phyloP scores from a whole-genome alignment of 495 filamentous ascomycete genomes.

The Trypethelium eluteriae region DNA sequence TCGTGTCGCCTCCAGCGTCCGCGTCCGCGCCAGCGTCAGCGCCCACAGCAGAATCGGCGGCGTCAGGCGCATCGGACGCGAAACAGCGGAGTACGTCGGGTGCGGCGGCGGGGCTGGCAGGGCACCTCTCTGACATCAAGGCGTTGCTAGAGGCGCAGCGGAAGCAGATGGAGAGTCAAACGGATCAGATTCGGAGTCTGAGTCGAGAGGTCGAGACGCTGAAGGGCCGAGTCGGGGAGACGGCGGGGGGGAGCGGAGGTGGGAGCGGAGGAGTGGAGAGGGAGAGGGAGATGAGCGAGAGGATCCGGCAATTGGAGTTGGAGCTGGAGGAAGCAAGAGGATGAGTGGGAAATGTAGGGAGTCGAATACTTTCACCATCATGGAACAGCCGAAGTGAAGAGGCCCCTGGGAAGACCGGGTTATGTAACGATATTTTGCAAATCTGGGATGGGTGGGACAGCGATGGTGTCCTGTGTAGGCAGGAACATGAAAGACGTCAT shows the following conservation, averaged over 20 bases:
- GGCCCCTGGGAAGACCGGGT: neutral
- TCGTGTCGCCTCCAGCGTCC: conserved; percentile 34
- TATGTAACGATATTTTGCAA: neutral
- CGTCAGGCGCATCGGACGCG: conserved; percentile 21
- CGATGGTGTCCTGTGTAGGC: neutral
- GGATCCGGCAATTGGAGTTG: conserved; percentile 6
- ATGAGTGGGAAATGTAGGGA: neutral
- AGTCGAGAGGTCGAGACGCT: conserved; percentile 62
- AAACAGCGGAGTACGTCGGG: conserved; percentile 27
- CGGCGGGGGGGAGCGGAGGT: neutral
- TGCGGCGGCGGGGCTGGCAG: conserved; percentile 32
- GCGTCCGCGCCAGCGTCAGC: conserved; percentile 21
- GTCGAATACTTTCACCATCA: neutral
- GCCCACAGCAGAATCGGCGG: conserved; percentile 17
- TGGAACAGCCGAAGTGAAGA: neutral
- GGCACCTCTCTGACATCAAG: conserved; percentile 55
- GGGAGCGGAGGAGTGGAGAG: neutral
- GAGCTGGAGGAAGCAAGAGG: conserved; percentile 6
- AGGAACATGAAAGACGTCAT: neutral
- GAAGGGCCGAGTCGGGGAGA: conserved; percentile 54
- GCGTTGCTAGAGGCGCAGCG: conserved; percentile 55
- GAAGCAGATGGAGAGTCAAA: conserved; percentile 52
- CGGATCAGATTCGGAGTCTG: conserved; percentile 55
- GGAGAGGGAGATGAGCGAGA: conserved; percentile 6
- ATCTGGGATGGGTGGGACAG: neutral